Base-by-base conservation (phyloP, 108 stramenopile genomes). In the Nitzschia sp. region DNA sequence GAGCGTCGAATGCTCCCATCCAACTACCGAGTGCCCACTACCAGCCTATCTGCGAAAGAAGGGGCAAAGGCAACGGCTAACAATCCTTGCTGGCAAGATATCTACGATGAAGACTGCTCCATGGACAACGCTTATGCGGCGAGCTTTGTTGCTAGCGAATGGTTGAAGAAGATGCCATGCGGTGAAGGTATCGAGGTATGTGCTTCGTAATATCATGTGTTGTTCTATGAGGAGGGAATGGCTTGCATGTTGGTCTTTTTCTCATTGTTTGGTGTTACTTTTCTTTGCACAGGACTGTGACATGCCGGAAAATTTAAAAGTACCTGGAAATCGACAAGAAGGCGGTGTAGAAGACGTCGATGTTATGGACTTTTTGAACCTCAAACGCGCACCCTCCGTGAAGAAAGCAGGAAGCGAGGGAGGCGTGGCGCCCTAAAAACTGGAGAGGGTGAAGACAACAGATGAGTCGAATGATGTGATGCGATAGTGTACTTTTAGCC, bases 121-220 rank as follows among this genome's bases (percentile, higher is more conserved):
- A 82, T 86, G 81, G 76, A 76, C 34, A 77, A 44, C 19, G 48
- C 76, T 0, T 77, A 77, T 47, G 44, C 81, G 2, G 74, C 85
- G 11, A 71, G 65, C 30, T 86, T 83, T 61, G 81, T 86, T 5
- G 81, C 81, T 22, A 66, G 71, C 19, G 71, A 86, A 29, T 86
- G 85, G 85, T 71, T 86, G 36, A 86, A 86, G 56, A 57, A 62
- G 45, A 73, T 86, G 81, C 85, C 85, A 16, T 86, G 85, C 61
- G 85, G 60, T 25, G 35, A 46, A 16, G 85, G 80, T 22, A 53
- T 85, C 22, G 80, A 72, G 68, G 82, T 83, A 48, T 67, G 75
- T 41, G 35, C 28, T 2, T 9, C 3, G 13, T 21, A 35, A 22
- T 57, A 16, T 66, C 8, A 66, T 31, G 0, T 55, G 30, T n/a